Conservation (phyloP, 2,329 filamentous ascomycete genomes). For the Corinectria fuckeliana region DNA sequence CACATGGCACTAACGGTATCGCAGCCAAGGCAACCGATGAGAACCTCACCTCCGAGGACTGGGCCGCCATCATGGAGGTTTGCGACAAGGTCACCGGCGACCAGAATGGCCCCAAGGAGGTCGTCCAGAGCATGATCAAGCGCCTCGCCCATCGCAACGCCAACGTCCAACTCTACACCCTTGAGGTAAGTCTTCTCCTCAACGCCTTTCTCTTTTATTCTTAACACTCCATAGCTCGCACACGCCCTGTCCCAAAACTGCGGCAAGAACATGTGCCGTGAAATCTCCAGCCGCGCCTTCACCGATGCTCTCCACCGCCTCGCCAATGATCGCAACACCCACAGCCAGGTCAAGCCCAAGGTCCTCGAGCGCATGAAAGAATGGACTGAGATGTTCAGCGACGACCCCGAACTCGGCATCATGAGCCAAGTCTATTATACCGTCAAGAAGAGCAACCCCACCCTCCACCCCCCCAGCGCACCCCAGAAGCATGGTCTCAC, state of each 20-base stretch:
- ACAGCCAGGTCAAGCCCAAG: slow-evolving; percentile 95
- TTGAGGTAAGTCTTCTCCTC: slow-evolving; percentile 68
- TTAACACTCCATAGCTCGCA: slow-evolving; percentile 65
- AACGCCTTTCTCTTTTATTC: background rate
- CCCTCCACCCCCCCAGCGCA: slow-evolving; percentile 88
- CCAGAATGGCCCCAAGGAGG: slow-evolving; percentile 74
- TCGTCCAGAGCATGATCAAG: slow-evolving; percentile 89
- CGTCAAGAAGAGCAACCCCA: slow-evolving; percentile 84
- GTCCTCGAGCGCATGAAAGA: slow-evolving; percentile 96
- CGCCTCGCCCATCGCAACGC: slow-evolving; percentile 91
- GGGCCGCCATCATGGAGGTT: slow-evolving; percentile 69
- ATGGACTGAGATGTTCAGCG: slow-evolving; percentile 94
- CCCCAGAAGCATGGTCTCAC: slow-evolving; percentile 93
- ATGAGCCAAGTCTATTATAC: slow-evolving; percentile 96
- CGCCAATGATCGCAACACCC: slow-evolving; percentile 92
- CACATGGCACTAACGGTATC: slow-evolving; percentile 24
- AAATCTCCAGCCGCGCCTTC: slow-evolving; percentile 88
- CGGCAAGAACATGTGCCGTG: slow-evolving; percentile 83
- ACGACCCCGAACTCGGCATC: slow-evolving; percentile 89
- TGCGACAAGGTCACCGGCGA: slow-evolving; percentile 65
- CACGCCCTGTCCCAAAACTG: slow-evolving; percentile 95
- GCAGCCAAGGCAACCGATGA: slow-evolving; percentile 87
- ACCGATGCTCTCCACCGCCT: slow-evolving; percentile 92
- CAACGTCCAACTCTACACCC: slow-evolving; percentile 93
- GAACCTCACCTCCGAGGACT: slow-evolving; percentile 87